These are phyloP conservation scores for Medicago ruthenica DNA, from an alignment of 306 rosid species.

Conservation along the genomic window DNA sequence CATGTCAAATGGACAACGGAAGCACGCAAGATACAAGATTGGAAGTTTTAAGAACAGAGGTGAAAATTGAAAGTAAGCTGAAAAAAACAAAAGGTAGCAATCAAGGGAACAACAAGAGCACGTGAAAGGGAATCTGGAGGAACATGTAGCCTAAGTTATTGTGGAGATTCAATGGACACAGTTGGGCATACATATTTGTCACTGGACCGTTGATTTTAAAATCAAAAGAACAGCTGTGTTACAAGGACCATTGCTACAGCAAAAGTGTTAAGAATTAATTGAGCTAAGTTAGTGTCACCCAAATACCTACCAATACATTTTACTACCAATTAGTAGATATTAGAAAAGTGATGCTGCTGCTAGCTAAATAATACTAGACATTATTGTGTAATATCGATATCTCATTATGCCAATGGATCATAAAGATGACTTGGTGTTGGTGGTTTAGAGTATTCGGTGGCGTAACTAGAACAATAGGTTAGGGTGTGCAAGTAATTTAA, in stretches of 20 bases:
- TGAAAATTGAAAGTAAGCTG: neutral
- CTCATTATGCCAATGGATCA: no score
- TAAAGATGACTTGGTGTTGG: no score
- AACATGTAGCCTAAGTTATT: conserved; percentile 17
- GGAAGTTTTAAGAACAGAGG: conserved; percentile 8
- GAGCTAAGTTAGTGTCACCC: neutral
- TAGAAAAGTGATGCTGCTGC: neutral
- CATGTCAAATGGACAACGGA: conserved; percentile 4
- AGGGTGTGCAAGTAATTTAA: no score
- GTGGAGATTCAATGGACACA: conserved; percentile 14
- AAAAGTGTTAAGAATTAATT: neutral
- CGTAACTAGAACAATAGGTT: no score
- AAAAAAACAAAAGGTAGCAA: neutral
- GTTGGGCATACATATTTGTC: conserved; percentile 38
- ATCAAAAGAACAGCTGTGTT: conserved; percentile 32
- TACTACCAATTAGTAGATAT: neutral
- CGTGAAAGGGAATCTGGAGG: conserved; percentile 43
- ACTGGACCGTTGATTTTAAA: neutral
- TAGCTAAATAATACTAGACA: no score
- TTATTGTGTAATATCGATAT: no score
- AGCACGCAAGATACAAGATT: conserved; percentile 19
- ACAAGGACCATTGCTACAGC: conserved; percentile 8
- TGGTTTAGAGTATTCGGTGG: no score
- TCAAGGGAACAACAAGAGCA: conserved; percentile 37
- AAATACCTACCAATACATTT: conserved; percentile 3